Evolutionary conservation across 495 filamentous ascomycete genomes (phyloP), one percentile per base, ranked within the genome.

Genomic region (Hypoxylon fuscum): DNA sequence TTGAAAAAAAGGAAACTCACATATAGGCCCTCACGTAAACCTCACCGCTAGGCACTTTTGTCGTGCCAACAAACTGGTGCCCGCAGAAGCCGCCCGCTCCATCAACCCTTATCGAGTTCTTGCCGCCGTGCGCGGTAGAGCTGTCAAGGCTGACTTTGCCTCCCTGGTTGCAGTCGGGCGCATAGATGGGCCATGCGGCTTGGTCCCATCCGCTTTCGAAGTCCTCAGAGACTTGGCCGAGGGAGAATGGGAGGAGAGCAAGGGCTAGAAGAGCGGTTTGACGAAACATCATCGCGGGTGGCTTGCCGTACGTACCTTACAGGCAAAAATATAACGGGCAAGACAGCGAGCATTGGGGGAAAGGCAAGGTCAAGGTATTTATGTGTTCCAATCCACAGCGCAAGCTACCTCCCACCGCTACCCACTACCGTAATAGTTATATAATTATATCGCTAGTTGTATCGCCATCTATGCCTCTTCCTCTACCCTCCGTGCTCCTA

Each of bases 1-100:
- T n/a, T n/a, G n/a, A n/a, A n/a, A n/a, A n/a, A n/a, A n/a, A n/a
- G n/a, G n/a, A n/a, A 48, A 79, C 82, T 76, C 71, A 85, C 83
- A 86, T 29, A 34, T 57, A 85, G 47, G 72, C 68, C 70, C 82
- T 70, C 31, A 86, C 81, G 58, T 84, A 85, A 40, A 86, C 68
- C 65, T 85, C 81, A 21, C 82, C 83, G 35, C 59, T 76, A n/a
- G 83, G 82, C 8, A 86, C 70, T 23, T 79, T 75, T 7, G 75
- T 82, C 9, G 82, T 86, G 58, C 83, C 83, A 56, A 86, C 78
- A 74, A 85, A 86, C 35, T 84, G 81, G 55, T 86, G 83, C 52
- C 83, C 83, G 65, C 83, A 86, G 70, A 78, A 86, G 15, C 83
- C 83, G 29, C 80, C 80, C 1, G 76, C 77, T 32, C 82, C 80